A percentile compares a stretch with the other conserved stretches of the same genome.
These are phyloP conservation scores for Yamagishiella unicocca DNA, from an alignment of 139 green algal species.

Conservation along the genomic window DNA sequence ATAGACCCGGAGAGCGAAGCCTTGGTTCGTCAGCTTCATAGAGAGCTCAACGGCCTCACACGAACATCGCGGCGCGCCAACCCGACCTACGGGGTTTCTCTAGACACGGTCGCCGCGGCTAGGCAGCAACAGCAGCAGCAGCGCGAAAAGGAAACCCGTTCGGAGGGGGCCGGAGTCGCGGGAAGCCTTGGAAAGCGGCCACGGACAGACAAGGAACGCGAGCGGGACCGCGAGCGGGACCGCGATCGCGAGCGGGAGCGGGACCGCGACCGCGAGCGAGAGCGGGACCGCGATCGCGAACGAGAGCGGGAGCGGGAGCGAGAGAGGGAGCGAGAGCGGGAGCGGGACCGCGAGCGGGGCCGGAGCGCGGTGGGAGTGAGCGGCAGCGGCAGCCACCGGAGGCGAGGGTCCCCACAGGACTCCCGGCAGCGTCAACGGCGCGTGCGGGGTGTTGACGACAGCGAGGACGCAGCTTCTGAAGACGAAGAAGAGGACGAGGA, in stretches of 20 bases:
- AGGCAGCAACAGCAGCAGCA: constrained; percentile 6
- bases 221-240: neutral
- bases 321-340: neutral
- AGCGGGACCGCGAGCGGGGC: neutral
- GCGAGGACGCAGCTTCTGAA: constrained; percentile 21
- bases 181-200: constrained; percentile 4
- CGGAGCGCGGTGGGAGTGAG: neutral
- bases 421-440: constrained; percentile 21
- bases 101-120: neutral
- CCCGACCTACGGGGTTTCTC: neutral
- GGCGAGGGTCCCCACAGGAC: neutral
- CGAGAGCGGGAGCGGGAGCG: neutral
- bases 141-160: constrained; percentile 24
- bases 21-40: constrained; percentile 44
- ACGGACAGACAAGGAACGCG: constrained; percentile 22
- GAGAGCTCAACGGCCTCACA: constrained; percentile 58
- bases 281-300: neutral
- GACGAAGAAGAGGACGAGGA: constrained; percentile 4
- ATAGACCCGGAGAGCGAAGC: constrained; percentile 39
- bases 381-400: neutral
- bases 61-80: constrained; percentile 12
- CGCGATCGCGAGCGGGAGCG: constrained; percentile 2
- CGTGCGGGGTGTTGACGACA: constrained; percentile 16
- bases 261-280: neutral
- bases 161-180: neutral